Conservation (phyloP, 2,329 filamentous ascomycete species). For the Sporothrix brunneoviolacea region DNA sequence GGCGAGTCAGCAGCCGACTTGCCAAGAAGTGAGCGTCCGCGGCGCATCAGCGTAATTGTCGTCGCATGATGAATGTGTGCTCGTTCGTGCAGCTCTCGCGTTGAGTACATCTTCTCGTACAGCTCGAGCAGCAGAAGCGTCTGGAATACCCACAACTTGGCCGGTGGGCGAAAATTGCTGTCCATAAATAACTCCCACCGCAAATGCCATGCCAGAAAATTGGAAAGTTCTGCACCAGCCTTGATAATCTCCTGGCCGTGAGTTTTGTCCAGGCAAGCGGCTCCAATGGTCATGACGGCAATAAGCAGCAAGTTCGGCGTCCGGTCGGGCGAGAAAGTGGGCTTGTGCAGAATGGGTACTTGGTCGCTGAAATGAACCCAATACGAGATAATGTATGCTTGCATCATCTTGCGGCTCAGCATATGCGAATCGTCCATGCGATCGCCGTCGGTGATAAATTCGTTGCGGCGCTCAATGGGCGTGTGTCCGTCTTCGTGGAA, state of each 20-base stretch:
- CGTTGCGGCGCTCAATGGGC: slow-evolving; percentile 66
- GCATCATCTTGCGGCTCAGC: slow-evolving; percentile 90
- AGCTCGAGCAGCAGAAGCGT: slow-evolving; percentile 80
- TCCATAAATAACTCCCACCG: slow-evolving; percentile 96
- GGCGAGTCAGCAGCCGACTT: slow-evolving; percentile 79
- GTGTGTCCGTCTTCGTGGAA: slow-evolving; percentile 77
- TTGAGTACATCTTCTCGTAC: slow-evolving; percentile 98
- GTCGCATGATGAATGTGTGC: slow-evolving; percentile 97
- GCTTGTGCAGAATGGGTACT: slow-evolving; percentile 87
- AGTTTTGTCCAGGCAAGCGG: slow-evolving; percentile 77
- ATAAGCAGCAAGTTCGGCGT: slow-evolving; percentile 80
- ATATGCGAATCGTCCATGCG: slow-evolving; percentile 57
- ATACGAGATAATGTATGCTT: slow-evolving; percentile 86
- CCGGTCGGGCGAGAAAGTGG: slow-evolving; percentile 83
- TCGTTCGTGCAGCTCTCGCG: slow-evolving; percentile 81
- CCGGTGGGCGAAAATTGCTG: slow-evolving; percentile 79
- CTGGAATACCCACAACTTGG: slow-evolving; percentile 95
- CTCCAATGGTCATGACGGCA: slow-evolving; percentile 87
- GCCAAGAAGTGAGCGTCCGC: slow-evolving; percentile 84
- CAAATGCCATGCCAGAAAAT: slow-evolving; percentile 88
- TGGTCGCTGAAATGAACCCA: slow-evolving; percentile 95
- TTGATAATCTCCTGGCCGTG: slow-evolving; percentile 68
- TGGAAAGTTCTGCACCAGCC: slow-evolving; percentile 74
- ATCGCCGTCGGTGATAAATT: slow-evolving; percentile 71
- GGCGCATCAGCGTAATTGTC: slow-evolving; percentile 88